Evolutionary conservation across 2,329 filamentous ascomycete genomes (phyloP), one percentile per base, ranked within the genome.

Genomic region (Capronia coronata): DNA sequence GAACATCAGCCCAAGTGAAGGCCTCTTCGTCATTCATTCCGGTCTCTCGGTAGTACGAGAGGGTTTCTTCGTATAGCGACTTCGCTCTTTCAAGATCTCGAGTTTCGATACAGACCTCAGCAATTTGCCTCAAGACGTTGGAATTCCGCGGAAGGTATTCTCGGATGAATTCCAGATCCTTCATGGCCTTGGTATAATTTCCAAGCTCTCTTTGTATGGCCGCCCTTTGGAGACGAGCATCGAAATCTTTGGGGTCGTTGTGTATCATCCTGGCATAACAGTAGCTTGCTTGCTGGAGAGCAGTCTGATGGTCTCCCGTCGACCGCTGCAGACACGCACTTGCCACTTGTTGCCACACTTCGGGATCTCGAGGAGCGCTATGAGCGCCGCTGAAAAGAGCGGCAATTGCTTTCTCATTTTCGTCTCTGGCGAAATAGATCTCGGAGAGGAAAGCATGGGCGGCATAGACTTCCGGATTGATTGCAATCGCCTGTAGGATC

Each of bases 1-100:
- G 86, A 35, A 94, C 73, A 64, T 97, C 86, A 46, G 84, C 82
- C 91, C 91, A 98, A 42, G 75, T 71, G 40, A 79, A 72, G 22
- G 73, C 68, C 14, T 73, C 68, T 27, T 71, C 67, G 2, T 55
- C 57, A 4, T 53, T 25, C 2, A 71, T 65, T 14, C 70, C 64
- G n/a, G 69, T 62, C 8, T 65, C 65, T 43, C 68, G 62, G 52
- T 75, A 76, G 55, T 76, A 68, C 2, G 68, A 62, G 37, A 83
- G 73, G 16, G 75, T 75, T 16, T 68, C 65, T 14, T 78, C 71
- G 61, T 80, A 83, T 47, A 69, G 66, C 6, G 70, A 59, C 14
- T 74, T 67, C 10, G 77, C 75, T 51, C 68, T 73, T 13, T 67
- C 61, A 13, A 76, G 68, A 48, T 77, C 68, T 37, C 70, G 67